Percentiles rank a stretch among this genome's conserved stretches.
Evolutionary conservation across 169 alveolate genomes (phyloP).

Genomic region (Cytauxzoon felis): DNA sequence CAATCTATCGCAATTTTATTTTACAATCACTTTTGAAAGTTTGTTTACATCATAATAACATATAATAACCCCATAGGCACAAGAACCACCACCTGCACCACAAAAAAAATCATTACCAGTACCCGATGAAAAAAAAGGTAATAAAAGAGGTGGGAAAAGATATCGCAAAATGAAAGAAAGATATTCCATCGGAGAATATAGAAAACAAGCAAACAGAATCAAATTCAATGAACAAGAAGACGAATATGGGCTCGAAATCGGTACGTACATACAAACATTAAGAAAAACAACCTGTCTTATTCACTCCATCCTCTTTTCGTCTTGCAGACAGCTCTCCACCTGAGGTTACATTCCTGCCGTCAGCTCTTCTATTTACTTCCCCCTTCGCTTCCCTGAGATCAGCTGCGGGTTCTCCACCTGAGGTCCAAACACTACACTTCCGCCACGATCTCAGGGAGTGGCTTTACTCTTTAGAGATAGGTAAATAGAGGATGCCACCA

Average conservation of each 20-base stretch:
- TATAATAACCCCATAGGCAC: slow-evolving; percentile 63
- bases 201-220: slow-evolving; percentile 79
- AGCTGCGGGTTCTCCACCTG: too few relatives aligned
- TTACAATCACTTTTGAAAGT: slow-evolving; percentile 63
- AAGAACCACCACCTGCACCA: slow-evolving; percentile 80
- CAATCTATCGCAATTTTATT: slow-evolving; percentile 58
- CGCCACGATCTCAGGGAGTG: too few relatives aligned
- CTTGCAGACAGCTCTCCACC: too few relatives aligned
- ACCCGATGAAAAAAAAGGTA: slow-evolving; percentile 79
- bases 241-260: slow-evolving; percentile 67
- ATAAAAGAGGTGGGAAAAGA: slow-evolving; percentile 83
- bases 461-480: too few relatives aligned
- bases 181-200: slow-evolving; percentile 74
- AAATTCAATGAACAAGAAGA: slow-evolving; percentile 83
- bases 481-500: too few relatives aligned
- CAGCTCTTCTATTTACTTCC: too few relatives aligned
- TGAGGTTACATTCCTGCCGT: too few relatives aligned
- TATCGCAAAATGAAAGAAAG: slow-evolving; percentile 80
- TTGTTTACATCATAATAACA: slow-evolving; percentile 21
- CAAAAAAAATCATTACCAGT: slow-evolving; percentile 81
- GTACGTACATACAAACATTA: slow-evolving; percentile 2
- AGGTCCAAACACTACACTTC: too few relatives aligned
- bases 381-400: too few relatives aligned
- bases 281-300: too few relatives aligned
- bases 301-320: too few relatives aligned